phyloP scores from a whole-genome alignment of 2,329 filamentous ascomycete species.

The Diaporthe aspalathi region DNA sequence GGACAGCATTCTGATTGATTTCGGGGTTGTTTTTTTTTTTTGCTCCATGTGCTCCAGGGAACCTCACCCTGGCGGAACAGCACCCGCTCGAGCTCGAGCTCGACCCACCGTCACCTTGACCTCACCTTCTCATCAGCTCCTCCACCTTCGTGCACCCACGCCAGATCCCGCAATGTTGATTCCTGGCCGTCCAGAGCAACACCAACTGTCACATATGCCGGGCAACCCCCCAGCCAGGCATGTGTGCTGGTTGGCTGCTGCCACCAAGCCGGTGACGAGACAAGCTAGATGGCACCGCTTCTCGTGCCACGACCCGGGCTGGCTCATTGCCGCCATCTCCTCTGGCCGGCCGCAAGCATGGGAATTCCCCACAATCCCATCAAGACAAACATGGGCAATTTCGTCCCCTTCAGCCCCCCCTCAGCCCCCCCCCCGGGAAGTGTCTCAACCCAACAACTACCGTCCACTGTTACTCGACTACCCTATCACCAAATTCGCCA shows the following conservation, averaged over 20 bases:
- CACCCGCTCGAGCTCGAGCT: no score
- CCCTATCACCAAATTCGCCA: slow-evolving; percentile 12
- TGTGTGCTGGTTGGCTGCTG: neutral
- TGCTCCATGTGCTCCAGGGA: no score
- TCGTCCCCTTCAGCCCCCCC: no score
- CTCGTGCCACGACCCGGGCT: no score
- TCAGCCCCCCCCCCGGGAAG: no score
- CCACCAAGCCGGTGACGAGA: neutral
- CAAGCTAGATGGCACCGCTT: neutral
- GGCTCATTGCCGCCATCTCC: no score
- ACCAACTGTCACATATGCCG: neutral
- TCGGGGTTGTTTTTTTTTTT: no score
- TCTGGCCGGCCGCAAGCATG: neutral
- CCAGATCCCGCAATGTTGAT: neutral
- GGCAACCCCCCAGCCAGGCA: no score
- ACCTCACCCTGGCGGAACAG: no score
- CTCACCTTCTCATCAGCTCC: neutral
- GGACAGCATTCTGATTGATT: slow-evolving; percentile 10
- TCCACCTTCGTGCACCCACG: no score
- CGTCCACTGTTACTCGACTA: neutral
- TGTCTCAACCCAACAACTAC: neutral
- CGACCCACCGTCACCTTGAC: neutral
- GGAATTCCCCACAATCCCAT: slow-evolving; percentile 17
- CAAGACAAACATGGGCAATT: slow-evolving; percentile 15
- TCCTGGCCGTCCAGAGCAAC: neutral